These are phyloP conservation scores for Rosa chinensis DNA, from an alignment of 306 rosid genomes.

Conservation along the genomic window DNA sequence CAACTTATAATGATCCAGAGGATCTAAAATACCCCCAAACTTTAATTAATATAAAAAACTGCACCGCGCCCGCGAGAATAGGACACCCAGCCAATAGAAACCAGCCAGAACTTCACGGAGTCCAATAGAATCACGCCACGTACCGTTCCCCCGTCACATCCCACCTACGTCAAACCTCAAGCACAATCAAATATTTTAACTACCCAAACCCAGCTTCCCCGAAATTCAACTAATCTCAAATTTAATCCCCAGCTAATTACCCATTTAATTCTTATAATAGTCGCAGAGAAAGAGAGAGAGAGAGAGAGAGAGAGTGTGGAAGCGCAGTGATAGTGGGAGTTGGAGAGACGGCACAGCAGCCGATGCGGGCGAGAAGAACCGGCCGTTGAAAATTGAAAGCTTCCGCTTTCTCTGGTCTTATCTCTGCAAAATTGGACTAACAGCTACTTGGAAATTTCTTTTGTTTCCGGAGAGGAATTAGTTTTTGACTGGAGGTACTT, in stretches of 20 bases:
- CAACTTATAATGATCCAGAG: background rate
- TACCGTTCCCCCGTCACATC: background rate
- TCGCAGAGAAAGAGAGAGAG: background rate
- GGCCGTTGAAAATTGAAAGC: background rate
- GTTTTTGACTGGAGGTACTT: background rate
- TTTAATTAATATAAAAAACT: background rate
- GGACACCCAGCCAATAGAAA: background rate
- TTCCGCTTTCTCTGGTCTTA: background rate
- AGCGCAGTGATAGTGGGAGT: conserved; percentile 7
- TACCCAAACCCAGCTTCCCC: background rate
- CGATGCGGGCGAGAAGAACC: background rate
- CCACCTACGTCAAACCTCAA: background rate
- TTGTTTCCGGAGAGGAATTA: conserved; percentile 16
- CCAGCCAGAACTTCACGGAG: background rate
- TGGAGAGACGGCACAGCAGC: conserved; percentile 4
- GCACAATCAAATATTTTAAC: background rate
- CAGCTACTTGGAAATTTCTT: background rate
- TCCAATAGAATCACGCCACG: background rate
- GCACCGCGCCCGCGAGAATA: background rate
- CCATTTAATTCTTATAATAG: background rate
- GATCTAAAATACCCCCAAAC: background rate
- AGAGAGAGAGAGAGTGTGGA: conserved; percentile 10
- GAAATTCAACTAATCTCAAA: background rate
- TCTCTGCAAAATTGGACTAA: background rate
- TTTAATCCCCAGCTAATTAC: background rate